Evolutionary conservation across 805 yeast species (phyloP), one percentile per base, ranked within the genome.

Genomic region (Candida peoriensis): DNA sequence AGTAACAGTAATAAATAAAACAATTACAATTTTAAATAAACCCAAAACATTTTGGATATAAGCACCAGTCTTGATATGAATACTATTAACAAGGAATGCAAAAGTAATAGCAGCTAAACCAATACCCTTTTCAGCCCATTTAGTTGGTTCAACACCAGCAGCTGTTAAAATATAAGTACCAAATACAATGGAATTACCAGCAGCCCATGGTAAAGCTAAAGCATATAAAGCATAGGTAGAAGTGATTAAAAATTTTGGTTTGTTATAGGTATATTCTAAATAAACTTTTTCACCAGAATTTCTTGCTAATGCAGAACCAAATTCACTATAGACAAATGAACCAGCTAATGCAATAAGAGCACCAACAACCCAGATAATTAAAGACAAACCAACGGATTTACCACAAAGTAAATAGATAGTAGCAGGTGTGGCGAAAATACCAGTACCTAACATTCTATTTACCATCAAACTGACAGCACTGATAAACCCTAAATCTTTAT

Each of bases 271-370:
- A 47, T 71, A 79, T 55, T 84, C 93, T 47, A 85, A 61, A 54
- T 85, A 85, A 50, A 81, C 82, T 60, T 82, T 83, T 53, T 85
- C 95, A 46, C 93, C 95, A 46, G 95, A 95, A 50, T 84, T 83
- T 61, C 81, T 74, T 30, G 86, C 85, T 38, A 82, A 75, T 28
- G 80, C 79, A 5, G 82, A 73, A 12, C 94, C 94, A 55, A 81
- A 80, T 53, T 83, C 93, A 77, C 83, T 75, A 57, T 83, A 84
- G 4, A 80, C 86, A 50, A 75, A 69, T 47, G 81, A 57, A 23
- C 82, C 82, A 22, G 76, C 57, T 8, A 72, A 59, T 4, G 90
- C 82, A 44, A 83, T 83, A 23, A 79, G 43, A 7, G 85, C 71
- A 30, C 94, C 94, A 12, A 76, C 77, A 19, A 73, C 73, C 90